These are phyloP conservation scores for Microcyclospora tardicrescens DNA, from an alignment of 2,329 filamentous ascomycete genomes.

Conservation along the genomic window DNA sequence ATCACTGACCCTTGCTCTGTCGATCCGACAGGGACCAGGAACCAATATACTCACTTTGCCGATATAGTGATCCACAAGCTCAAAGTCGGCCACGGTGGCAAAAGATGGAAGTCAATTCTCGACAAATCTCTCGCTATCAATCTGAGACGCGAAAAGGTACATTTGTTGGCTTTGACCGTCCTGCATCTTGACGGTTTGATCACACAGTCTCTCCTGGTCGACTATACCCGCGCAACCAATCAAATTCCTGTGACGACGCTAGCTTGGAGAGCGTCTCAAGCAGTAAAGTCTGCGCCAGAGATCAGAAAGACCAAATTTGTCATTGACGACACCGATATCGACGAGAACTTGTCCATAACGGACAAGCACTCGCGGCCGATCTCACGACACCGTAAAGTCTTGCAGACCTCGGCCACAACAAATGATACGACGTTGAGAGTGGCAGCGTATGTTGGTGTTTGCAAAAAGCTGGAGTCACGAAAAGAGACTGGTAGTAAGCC, in stretches of 20 bases:
- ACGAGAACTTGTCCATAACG: too few relatives aligned
- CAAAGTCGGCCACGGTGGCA: background rate
- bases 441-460: constrained; percentile 3
- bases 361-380: too few relatives aligned
- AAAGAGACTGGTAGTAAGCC: constrained; percentile 1
- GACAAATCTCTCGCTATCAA: too few relatives aligned
- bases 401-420: too few relatives aligned
- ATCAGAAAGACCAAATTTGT: too few relatives aligned
- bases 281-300: too few relatives aligned
- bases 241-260: too few relatives aligned
- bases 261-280: too few relatives aligned
- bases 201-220: background rate
- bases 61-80: background rate
- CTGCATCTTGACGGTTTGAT: background rate
- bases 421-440: too few relatives aligned
- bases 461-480: constrained; percentile 10
- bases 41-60: background rate
- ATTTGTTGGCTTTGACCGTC: background rate
- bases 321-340: too few relatives aligned
- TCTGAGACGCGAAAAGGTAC: background rate
- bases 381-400: too few relatives aligned
- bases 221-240: background rate
- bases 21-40: background rate
- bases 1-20: background rate
- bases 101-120: background rate